phyloP scores from a whole-genome alignment of 495 filamentous ascomycete species.

The Podospora anserina region DNA sequence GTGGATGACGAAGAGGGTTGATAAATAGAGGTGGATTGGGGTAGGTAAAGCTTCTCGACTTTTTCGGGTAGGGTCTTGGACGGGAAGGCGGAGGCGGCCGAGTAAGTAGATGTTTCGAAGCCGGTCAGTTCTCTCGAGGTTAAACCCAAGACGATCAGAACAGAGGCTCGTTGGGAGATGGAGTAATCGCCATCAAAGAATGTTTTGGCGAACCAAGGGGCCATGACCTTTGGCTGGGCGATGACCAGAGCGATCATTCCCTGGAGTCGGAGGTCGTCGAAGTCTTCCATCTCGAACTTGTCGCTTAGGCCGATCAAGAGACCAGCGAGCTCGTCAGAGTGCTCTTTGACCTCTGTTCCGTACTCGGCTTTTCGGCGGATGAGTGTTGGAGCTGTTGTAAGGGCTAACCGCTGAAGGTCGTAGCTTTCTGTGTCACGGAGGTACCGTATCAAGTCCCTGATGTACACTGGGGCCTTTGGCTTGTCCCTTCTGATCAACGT shows the following conservation, averaged over 20 bases:
- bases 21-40: conserved; percentile 19
- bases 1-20: conserved; percentile 27
- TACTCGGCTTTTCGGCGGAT: conserved; percentile 87
- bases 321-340: conserved; percentile 75
- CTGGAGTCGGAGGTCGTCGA: conserved; percentile 72
- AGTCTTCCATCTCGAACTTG: conserved; percentile 69
- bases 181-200: conserved; percentile 94
- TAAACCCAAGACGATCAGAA: conserved; percentile 79
- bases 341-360: conserved; percentile 80
- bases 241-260: conserved; percentile 81
- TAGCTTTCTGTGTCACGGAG: conserved; percentile 79
- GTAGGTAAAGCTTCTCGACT: conserved; percentile 50
- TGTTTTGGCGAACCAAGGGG: conserved; percentile 73
- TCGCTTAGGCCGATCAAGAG: conserved; percentile 76
- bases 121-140: conserved; percentile 86
- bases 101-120: conserved; percentile 60
- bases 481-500: conserved; percentile 79
- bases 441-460: conserved; percentile 76
- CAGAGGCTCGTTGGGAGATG: conserved; percentile 71
- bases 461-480: conserved; percentile 83
- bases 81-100: conserved; percentile 55
- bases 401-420: conserved; percentile 75
- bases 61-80: conserved; percentile 66
- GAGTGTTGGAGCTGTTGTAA: conserved; percentile 69
- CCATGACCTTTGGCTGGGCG: conserved; percentile 72